Evolutionary conservation across 2,329 filamentous ascomycete genomes (phyloP).

Genomic region (Aureobasidium musti): DNA sequence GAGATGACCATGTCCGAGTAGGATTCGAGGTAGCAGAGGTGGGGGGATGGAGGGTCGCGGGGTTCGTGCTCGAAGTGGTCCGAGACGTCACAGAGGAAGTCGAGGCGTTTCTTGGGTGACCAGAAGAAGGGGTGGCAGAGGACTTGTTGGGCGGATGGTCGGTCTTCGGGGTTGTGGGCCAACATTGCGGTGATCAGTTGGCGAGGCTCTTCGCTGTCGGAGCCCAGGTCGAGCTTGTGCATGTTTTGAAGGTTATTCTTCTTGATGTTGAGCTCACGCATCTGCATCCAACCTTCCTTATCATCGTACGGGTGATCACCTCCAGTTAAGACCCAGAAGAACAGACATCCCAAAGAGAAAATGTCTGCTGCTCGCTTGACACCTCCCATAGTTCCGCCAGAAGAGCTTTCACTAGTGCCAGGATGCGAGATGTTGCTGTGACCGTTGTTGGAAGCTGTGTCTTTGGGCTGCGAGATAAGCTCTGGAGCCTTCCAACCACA

Average conservation of each 20-base stretch:
- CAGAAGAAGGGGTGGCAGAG: constrained; percentile 98
- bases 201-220: constrained; percentile 82
- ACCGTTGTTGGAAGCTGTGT: constrained; percentile 48
- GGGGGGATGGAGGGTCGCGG: constrained; percentile 73
- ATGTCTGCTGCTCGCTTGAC: constrained; percentile 97
- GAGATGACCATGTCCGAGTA: constrained; percentile 49
- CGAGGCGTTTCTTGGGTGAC: constrained; percentile 81
- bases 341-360: constrained; percentile 95
- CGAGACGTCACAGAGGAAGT: constrained; percentile 93
- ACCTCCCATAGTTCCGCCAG: constrained; percentile 55
- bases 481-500: constrained; percentile 97
- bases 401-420: constrained; percentile 62
- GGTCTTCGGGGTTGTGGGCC: constrained; percentile 62
- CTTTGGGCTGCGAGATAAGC: constrained; percentile 65
- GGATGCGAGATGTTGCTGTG: constrained; percentile 49
- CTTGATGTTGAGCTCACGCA: constrained; percentile 90
- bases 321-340: constrained; percentile 96
- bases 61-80: constrained; percentile 95
- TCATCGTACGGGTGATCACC: constrained; percentile 93
- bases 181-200: constrained; percentile 85
- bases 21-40: constrained; percentile 61
- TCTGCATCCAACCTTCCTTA: constrained; percentile 83
- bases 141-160: constrained; percentile 74
- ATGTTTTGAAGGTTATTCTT: constrained; percentile 78
- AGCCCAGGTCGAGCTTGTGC: constrained; percentile 54